Evolutionary conservation across 805 yeast species (phyloP).

Genomic region (Sugiyamaella marilandica): DNA sequence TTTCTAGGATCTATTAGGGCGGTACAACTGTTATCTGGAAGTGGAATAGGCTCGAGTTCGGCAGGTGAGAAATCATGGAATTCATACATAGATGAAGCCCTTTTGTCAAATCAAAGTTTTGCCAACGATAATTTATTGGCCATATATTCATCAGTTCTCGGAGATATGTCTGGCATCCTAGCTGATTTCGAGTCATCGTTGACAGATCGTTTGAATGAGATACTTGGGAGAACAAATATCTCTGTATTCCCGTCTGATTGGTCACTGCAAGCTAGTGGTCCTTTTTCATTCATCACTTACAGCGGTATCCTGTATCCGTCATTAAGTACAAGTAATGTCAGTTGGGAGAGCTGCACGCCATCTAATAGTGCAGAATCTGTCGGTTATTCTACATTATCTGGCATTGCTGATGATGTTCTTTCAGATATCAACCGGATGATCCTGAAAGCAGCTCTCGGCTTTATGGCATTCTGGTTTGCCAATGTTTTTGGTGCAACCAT

Average conservation of each 20-base stretch:
- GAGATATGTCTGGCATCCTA: too few species aligned
- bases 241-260: background rate
- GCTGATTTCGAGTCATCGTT: too few species aligned
- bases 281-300: background rate
- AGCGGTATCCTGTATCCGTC: background rate
- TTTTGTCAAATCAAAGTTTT: background rate
- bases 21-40: too few species aligned
- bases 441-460: slow-evolving; percentile 4
- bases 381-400: too few species aligned
- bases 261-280: background rate
- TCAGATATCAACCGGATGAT: slow-evolving; percentile 4
- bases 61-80: background rate
- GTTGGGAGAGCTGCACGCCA: too few species aligned
- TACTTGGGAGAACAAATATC: too few species aligned
- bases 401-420: too few species aligned
- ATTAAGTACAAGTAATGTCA: background rate
- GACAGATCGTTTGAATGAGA: too few species aligned
- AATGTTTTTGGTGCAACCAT: background rate
- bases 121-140: background rate
- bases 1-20: too few species aligned
- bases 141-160: background rate
- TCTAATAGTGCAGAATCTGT: too few species aligned
- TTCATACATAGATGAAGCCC: background rate
- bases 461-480: slow-evolving; percentile 12
- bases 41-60: background rate